A percentile compares a stretch with the other conserved stretches of the same genome.
Evolutionary conservation across 306 rosid species (phyloP).

Genomic region (Dryas octopetala): DNA sequence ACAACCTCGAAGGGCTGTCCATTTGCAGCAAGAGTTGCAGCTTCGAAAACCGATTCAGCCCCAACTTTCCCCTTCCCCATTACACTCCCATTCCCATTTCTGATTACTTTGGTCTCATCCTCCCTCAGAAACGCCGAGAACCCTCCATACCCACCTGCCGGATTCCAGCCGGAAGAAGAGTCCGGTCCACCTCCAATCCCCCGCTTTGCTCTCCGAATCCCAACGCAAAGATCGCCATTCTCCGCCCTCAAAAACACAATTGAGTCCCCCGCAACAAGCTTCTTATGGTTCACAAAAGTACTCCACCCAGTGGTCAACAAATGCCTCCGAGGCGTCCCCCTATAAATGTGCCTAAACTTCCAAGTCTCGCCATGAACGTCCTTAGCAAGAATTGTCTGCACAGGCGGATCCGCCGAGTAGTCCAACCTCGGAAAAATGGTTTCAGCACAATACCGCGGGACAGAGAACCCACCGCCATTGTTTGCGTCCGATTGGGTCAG

Average conservation of each 20-base stretch:
- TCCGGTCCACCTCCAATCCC: conserved; percentile 68
- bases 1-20: conserved; percentile 81
- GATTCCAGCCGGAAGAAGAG: conserved; percentile 70
- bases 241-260: conserved; percentile 81
- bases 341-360: conserved; percentile 88
- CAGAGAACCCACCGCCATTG: conserved; percentile 95
- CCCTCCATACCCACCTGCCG: conserved; percentile 64
- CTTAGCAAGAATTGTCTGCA: conserved; percentile 77
- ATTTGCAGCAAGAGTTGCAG: conserved; percentile 66
- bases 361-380: conserved; percentile 93
- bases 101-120: conserved; percentile 48
- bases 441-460: conserved; percentile 91
- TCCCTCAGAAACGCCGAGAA: conserved; percentile 55
- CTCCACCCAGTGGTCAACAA: conserved; percentile 98
- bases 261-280: conserved; percentile 89
- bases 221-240: conserved; percentile 85
- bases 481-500: conserved; percentile 96
- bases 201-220: conserved; percentile 82
- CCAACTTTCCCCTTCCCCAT: conserved; percentile 62
- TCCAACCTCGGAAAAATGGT: conserved; percentile 88
- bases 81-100: conserved; percentile 44
- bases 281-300: conserved; percentile 88
- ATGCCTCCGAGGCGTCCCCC: conserved; percentile 96
- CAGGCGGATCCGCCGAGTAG: conserved; percentile 74
- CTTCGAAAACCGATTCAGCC: conserved; percentile 72